These are phyloP conservation scores for Macrolepiota fuliginosa DNA, from an alignment of 768 basidiomycete genomes.

Conservation along the genomic window DNA sequence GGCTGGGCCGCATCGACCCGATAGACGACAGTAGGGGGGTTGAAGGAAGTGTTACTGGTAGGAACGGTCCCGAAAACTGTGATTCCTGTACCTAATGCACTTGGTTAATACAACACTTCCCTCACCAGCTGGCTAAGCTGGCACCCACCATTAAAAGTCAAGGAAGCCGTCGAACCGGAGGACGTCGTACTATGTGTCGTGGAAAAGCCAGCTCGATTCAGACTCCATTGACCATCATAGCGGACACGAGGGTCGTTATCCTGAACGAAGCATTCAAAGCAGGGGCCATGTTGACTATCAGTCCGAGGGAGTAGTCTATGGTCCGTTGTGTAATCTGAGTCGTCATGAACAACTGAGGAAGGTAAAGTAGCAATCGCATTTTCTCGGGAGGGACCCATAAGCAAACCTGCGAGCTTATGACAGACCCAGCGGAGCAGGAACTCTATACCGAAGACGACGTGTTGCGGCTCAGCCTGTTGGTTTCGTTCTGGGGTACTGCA, in stretches of 20 bases:
- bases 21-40: slow-evolving; percentile 40
- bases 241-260: slow-evolving; percentile 36
- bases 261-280: slow-evolving; percentile 21
- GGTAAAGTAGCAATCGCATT: not conserved
- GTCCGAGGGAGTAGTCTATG: not conserved
- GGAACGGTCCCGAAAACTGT: slow-evolving; percentile 45
- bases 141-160: slow-evolving; percentile 36
- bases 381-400: not conserved
- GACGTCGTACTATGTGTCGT: slow-evolving; percentile 36
- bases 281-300: slow-evolving; percentile 1
- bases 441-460: not conserved
- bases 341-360: not conserved
- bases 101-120: not conserved
- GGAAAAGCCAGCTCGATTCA: slow-evolving; percentile 22
- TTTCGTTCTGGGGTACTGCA: not conserved
- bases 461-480: not conserved
- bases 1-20: slow-evolving; percentile 32
- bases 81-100: slow-evolving; percentile 39
- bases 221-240: slow-evolving; percentile 35
- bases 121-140: not conserved
- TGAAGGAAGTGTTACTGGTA: slow-evolving; percentile 29
- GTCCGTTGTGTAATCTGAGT: not conserved
- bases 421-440: not conserved
- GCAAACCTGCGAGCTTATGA: not conserved
- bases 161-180: slow-evolving; percentile 28